A percentile compares a stretch with the other conserved stretches of the same genome.
These are phyloP conservation scores for Sporormia fimetaria DNA, from an alignment of 495 filamentous ascomycete species.

Conservation along the genomic window DNA sequence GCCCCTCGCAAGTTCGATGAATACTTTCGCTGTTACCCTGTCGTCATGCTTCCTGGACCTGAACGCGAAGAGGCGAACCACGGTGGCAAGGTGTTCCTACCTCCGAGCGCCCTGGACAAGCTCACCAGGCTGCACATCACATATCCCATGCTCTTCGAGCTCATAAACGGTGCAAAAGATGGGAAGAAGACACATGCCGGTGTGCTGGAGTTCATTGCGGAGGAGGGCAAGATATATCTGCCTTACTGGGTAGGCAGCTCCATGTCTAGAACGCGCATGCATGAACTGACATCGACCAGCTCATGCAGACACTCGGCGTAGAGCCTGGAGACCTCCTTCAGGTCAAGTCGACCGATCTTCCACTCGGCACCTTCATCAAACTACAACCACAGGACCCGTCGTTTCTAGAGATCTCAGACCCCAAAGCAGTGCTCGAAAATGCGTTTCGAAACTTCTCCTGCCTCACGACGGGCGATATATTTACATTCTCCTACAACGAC, in stretches of 20 bases:
- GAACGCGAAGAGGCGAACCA: conserved; percentile 87
- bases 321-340: conserved; percentile 91
- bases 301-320: conserved; percentile 84
- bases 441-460: conserved; percentile 92
- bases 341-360: conserved; percentile 84
- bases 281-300: conserved; percentile 38
- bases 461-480: conserved; percentile 80
- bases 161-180: conserved; percentile 72
- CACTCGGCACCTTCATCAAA: conserved; percentile 82
- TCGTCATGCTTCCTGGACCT: conserved; percentile 85
- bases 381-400: conserved; percentile 82
- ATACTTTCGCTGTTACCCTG: conserved; percentile 91
- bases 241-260: conserved; percentile 70
- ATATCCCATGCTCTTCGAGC: conserved; percentile 93
- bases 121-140: conserved; percentile 92
- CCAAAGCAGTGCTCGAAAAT: conserved; percentile 94
- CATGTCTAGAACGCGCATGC: background rate
- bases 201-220: conserved; percentile 93
- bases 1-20: conserved; percentile 75
- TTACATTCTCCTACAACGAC: conserved; percentile 93
- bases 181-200: conserved; percentile 71
- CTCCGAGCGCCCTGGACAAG: conserved; percentile 89
- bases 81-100: conserved; percentile 94
- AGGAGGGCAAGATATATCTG: conserved; percentile 92
- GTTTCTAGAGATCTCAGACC: conserved; percentile 93